Evolutionary conservation across 225 moss, liverwort and hornwort genomes (phyloP).

Genomic region (Straminergon stramineum): DNA sequence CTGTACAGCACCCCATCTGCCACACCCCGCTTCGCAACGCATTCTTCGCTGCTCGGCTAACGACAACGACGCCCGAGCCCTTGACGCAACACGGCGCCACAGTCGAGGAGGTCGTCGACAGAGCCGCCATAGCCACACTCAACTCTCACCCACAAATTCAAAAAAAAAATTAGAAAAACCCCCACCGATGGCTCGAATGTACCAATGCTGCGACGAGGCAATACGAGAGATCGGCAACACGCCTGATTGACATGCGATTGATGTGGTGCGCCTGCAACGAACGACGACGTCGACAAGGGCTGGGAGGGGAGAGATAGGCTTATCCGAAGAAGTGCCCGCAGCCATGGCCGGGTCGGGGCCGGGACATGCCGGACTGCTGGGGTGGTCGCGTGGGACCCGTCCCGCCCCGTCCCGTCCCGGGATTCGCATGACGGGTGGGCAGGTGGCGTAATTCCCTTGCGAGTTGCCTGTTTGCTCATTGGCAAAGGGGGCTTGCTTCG

Average conservation of each 20-base stretch:
- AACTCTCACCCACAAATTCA: background rate
- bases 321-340: background rate
- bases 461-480: background rate
- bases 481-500: background rate
- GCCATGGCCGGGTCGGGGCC: background rate
- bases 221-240: background rate
- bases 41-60: constrained; percentile 2
- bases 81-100: constrained; percentile 25
- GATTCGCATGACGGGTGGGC: background rate
- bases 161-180: background rate
- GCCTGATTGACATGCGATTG: background rate
- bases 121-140: constrained; percentile 32
- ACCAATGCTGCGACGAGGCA: background rate
- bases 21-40: constrained; percentile 10
- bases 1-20: constrained; percentile 11
- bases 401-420: background rate
- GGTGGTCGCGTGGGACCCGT: background rate
- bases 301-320: background rate
- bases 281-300: background rate
- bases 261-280: background rate
- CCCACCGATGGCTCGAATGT: too few relatives aligned
- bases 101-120: constrained; percentile 10
- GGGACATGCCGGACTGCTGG: background rate
- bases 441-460: background rate
- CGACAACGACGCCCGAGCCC: background rate